Evolutionary conservation across 2,329 filamentous ascomycete species (phyloP), one percentile per base, ranked within the genome.

Genomic region (Sporothrix luriei): DNA sequence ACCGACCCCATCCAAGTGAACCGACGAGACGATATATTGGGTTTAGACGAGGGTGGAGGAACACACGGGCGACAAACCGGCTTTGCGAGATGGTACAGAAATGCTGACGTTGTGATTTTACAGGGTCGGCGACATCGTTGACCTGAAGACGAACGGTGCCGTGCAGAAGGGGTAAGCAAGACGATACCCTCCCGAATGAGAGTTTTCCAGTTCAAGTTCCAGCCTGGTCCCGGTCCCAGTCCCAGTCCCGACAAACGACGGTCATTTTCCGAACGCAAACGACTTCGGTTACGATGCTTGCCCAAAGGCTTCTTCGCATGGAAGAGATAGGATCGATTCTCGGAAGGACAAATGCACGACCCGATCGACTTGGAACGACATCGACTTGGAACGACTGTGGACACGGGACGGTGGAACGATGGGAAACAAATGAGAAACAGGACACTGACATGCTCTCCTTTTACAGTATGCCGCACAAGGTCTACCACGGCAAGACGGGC

Each of bases 401-500:
- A 21, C 29, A 40, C 16, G 21, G 43, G 43, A 33, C 33, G 33
- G 9, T 33, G 33, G 33, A 7, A 33, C 33, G 24, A 14, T 24
- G 72, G 68, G 68, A 68, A 68, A 40, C 24, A 51, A 43, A 48
- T 24, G 66, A 73, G 83, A 76, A 74, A 68, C 73, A 72, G 74
- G 73, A 43, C 9, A 52, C 73, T 73, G 71, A 72, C 71, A 71
- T 68, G 72, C 72, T 59, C 66, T 72, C 13, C 9, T 26, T 13
- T 16, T 77, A 82, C 79, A 93, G 93, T 87, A 95, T 97, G 93
- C 94, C 94, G 79, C 93, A 94, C 91, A 97, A 97, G 89, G 91
- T 97, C 85, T 97, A 97, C 91, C 94, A 98, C 89, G 95, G 94
- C 81, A 98, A 98, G 92, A 97, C 94, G 75, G 93, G 93, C 81